Evolutionary conservation across 23 red algal species (phyloP), one percentile per base, ranked within the genome.

Genomic region (Gracilariopsis chorda): DNA sequence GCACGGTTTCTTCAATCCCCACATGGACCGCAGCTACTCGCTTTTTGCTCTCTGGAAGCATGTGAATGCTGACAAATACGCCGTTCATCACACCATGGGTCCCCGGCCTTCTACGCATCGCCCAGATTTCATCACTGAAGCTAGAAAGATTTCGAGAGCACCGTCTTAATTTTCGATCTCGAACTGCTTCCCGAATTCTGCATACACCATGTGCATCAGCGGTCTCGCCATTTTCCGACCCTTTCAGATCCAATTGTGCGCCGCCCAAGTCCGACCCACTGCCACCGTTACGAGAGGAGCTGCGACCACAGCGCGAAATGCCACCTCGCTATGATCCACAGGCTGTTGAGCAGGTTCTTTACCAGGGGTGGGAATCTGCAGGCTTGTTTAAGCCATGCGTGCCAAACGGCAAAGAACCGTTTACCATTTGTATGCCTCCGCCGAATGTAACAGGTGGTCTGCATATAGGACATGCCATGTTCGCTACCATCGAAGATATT

Each of bases 391-490:
- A 80, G 34, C 86, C 88, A 41, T 80, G 68, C 55, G 34, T 49
- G 13, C 85, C 73, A 2, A 51, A 82, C 56, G 77, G 74, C 24
- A 52, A 83, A 7, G 41, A 51, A 29, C 94, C 94, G 14, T 98
- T 98, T 74, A 85, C 77, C 2, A 93, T 98, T 32, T 84, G 85
- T 39, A 98, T 98, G 96, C 96, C 96, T 4, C 96, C 96, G n/a
- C 96, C 96, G 25, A 98, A 98, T 90, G 91, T 98, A 5, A 98
- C 96, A 6, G 96, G 96, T 52, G 96, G 83, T 34, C 69, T 98
- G 52, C 96, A 98, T 77, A 98, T 98, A 93, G 96, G 96, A 30
- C 96, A 98, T 77, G 96, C 96, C 32, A 93, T 98, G 68, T 92
- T 92, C 59, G 71, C 82, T 14, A 93, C 96, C 6, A 33, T 98